Base-by-base conservation (phyloP, 208 protist species). In the Balamuthia mandrillaris region DNA sequence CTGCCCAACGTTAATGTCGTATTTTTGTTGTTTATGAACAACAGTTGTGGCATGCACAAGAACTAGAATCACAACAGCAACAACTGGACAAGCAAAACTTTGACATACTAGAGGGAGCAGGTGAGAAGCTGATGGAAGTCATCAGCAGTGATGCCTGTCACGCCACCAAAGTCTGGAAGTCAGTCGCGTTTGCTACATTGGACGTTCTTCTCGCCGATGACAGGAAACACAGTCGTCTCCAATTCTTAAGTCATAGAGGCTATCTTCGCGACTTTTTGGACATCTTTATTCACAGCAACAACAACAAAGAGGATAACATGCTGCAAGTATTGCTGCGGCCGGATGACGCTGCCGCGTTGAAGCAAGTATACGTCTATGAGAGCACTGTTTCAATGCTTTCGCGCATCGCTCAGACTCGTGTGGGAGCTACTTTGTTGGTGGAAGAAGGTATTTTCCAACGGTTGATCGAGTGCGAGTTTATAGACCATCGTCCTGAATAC, bases 401-500 rank as follows among this genome's bases (percentile, higher is more conserved):
- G 39, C 52, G 54, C 21, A 84, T 84, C 42, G 77, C 54, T 39
- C 77, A 68, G n/a, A 84, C 77, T 33, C 56, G 21, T 10, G 27
- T 16, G 7, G 77, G 77, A 12, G 77, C 77, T 24, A 37, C 49
- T 24, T 18, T 84, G 5, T 56, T 84, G 37, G 27, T 84, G 21
- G 77, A 84, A 31, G 68, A 84, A 35, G 77, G 77, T 39, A 44
- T 84, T 21, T 39, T 84, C 37, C 77, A 84, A 27, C 77, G 42
- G 7, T 56, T 84, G 24, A 84, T 39, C 33, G 77, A 68, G 14
- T 84, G 77, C 37, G 27, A 68, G 77, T 84, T 37, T 37, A 42
- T 84, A 39, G 77, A 84, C 37, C 77, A 84, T 49, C 29, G 77
- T 27, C 77, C 77, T 14, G 77, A 84, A n/a, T 84, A 84, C 54